Percentiles rank a stretch among this genome's conserved stretches.
Conservation (phyloP, 306 rosid species). For the Acacia melanoxylon region DNA sequence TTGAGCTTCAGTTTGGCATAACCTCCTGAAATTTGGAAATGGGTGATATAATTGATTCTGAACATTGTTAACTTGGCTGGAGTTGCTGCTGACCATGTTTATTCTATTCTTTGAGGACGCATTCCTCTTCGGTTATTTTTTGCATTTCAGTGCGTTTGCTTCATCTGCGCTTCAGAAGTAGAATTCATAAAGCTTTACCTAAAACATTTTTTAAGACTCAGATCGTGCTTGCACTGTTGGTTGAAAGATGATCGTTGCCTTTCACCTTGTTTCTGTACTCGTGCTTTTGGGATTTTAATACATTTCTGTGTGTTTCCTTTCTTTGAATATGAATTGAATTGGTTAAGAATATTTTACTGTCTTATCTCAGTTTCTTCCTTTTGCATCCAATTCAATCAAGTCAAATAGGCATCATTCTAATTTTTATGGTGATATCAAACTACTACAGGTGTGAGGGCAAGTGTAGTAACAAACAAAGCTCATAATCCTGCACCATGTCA, state of each 20-base stretch:
- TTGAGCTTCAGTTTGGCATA: not conserved
- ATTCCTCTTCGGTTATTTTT: not conserved
- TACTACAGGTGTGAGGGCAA: constrained; percentile 4
- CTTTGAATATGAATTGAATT: not conserved
- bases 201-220: not conserved
- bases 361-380: not conserved
- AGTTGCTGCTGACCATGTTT: not conserved
- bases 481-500: constrained; percentile 34
- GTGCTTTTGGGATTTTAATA: not conserved
- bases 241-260: not conserved
- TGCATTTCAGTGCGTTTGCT: not conserved
- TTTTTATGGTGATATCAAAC: not conserved
- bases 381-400: not conserved
- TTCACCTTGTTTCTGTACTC: not conserved
- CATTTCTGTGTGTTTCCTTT: not conserved
- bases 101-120: not conserved
- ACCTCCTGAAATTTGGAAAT: not conserved
- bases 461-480: not conserved
- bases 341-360: not conserved
- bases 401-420: not conserved
- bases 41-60: not conserved
- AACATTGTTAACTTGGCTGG: not conserved
- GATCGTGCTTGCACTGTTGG: not conserved
- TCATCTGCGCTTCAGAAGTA: not conserved
- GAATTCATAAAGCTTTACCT: not conserved